Evolutionary conservation across 306 rosid genomes (phyloP).

Genomic region (Prunus fruticosa): DNA sequence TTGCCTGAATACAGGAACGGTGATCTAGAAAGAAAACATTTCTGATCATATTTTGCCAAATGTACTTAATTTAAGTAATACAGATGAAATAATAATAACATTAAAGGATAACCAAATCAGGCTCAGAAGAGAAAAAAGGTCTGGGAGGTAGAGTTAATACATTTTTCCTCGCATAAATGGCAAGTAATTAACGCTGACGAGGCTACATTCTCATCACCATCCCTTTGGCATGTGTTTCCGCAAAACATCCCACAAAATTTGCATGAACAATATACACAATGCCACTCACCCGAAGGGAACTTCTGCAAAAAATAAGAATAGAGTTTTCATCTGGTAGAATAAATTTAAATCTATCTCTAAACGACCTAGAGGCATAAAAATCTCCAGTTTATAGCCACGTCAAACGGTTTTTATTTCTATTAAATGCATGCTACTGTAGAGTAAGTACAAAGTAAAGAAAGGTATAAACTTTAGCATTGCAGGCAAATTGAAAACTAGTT

Average conservation of each 20-base stretch:
- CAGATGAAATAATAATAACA: not conserved
- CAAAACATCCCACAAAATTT: constrained; percentile 71
- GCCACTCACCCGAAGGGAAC: constrained; percentile 92
- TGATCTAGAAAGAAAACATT: constrained; percentile 50
- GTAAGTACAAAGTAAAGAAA: not conserved
- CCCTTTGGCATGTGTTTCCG: constrained; percentile 33
- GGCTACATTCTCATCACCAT: constrained; percentile 29
- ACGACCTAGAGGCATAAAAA: constrained; percentile 14
- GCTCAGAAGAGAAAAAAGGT: not conserved
- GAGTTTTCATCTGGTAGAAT: constrained; percentile 10
- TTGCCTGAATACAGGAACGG: constrained; percentile 46
- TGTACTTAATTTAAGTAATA: not conserved
- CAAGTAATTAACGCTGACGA: constrained; percentile 46
- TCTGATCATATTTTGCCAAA: not conserved
- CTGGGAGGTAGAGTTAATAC: constrained; percentile 39
- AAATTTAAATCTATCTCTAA: constrained; percentile 17
- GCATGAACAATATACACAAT: constrained; percentile 89
- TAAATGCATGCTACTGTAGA: not conserved
- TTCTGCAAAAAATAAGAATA: constrained; percentile 53
- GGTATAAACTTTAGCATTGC: not conserved
- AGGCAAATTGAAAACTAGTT: too few relatives aligned
- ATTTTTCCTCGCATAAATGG: constrained; percentile 72
- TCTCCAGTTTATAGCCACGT: constrained; percentile 4
- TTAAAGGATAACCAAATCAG: constrained; percentile 5
- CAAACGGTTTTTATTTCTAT: too few relatives aligned